A percentile compares a stretch with the other conserved stretches of the same genome.
These are phyloP conservation scores for Sugiyamaella xylanicola DNA, from an alignment of 1,139 yeast genomes.

Conservation along the genomic window DNA sequence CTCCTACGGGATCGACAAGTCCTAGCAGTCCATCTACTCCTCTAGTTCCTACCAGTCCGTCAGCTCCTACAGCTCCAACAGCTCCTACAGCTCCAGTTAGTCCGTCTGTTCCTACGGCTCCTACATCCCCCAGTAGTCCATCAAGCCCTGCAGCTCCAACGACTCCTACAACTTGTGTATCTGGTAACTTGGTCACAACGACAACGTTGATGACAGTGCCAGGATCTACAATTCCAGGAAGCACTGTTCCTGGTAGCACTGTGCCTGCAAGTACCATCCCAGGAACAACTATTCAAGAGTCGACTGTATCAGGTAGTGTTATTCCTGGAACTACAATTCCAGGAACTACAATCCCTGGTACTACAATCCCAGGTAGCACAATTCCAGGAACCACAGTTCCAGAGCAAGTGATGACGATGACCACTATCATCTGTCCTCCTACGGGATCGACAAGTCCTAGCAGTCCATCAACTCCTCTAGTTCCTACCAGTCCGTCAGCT, in stretches of 20 bases:
- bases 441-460: not conserved
- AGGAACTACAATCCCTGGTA: conserved; percentile 26
- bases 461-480: conserved; percentile 4
- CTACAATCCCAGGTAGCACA: no score
- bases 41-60: conserved; percentile 2
- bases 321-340: conserved; percentile 27
- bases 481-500: not conserved
- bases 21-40: conserved; percentile 6
- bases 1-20: not conserved
- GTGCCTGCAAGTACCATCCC: conserved; percentile 28
- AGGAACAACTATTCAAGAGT: conserved; percentile 24
- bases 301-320: no score
- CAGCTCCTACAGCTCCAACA: conserved; percentile 4
- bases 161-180: not conserved
- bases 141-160: conserved; percentile 2
- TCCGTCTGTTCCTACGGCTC: not conserved
- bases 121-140: conserved; percentile 1
- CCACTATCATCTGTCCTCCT: no score
- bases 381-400: no score
- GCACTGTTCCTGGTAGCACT: conserved; percentile 25
- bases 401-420: conserved; percentile 20
- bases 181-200: no score
- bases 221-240: conserved; percentile 15
- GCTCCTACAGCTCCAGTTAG: conserved; percentile 1
- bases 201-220: no score